Base-by-base conservation (phyloP, 2,329 filamentous ascomycete species). In the Colletotrichum salicis region DNA sequence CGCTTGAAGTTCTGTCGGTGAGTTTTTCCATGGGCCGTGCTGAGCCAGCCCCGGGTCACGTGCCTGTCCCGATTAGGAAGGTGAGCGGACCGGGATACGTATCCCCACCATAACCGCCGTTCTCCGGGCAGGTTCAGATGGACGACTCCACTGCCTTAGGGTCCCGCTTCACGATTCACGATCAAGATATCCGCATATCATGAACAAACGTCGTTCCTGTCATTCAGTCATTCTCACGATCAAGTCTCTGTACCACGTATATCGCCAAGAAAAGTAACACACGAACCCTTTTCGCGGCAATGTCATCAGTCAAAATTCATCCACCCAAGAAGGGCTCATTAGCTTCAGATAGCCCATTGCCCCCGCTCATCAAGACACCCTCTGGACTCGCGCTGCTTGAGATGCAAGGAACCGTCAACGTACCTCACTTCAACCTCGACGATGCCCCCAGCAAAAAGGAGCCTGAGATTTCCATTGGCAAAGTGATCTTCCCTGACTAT, bases 331-430 rank as follows among this genome's bases (percentile, higher is more conserved):
- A 76, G 15, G 67, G 70, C 24, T 48, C 73, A n/a, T 33, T 76
- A 6, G 54, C 74, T n/a, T 64, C 77, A 1, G 52, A 68, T 35
- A 87, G 82, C 70, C 91, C 93, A 4, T 89, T 98, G 5, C 96
- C 96, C 1, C 81, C 88, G n/a, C 87, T 97, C 73, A 89, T 98
- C 19, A 93, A 95, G 76, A 98, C 96, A 1, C 96, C 96, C 0
- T 91, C 93, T 0, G 96, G 96, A 62, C 89, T 98, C 52, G 96
- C 96, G 22, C 87, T 99, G 57, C 86, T 99, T 69, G 96, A 98
- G 83, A 89, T 99, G 15, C 96, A 99, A 85, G 96, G 95, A 73
- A 94, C 90, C 15, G 92, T 99, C 83, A 96, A 97, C 81, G 86
- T 95, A 1, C 91, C 94, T 8, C 74, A 83, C 2, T 75, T 80